These are phyloP conservation scores for Chlorokybus atmophyticus DNA, from an alignment of 139 green algal species.

Conservation along the genomic window DNA sequence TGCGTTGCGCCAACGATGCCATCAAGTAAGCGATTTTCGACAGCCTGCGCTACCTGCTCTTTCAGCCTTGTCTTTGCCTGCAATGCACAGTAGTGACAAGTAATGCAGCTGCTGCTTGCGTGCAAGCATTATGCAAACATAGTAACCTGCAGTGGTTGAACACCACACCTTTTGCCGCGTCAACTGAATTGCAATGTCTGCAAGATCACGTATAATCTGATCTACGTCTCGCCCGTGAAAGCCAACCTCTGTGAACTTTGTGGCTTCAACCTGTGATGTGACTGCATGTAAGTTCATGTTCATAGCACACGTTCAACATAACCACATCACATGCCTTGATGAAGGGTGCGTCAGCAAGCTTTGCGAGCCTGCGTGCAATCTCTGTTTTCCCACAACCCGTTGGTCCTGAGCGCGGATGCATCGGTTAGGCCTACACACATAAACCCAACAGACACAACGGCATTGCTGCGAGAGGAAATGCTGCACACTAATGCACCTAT, in stretches of 20 bases:
- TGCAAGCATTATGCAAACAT: too few relatives aligned
- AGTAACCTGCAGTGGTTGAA: slow-evolving; percentile 21
- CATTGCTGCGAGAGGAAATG: too few relatives aligned
- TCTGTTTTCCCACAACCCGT: slow-evolving; percentile 93
- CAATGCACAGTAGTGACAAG: background rate
- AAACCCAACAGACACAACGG: too few relatives aligned
- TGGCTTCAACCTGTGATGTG: slow-evolving; percentile 73
- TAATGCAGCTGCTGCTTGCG: slow-evolving; percentile 6
- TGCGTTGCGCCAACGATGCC: too few relatives aligned
- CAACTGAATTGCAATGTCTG: slow-evolving; percentile 70
- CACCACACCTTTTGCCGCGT: slow-evolving; percentile 26
- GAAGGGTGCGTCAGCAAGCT: slow-evolving; percentile 85
- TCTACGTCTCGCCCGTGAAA: slow-evolving; percentile 94
- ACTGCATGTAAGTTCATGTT: too few relatives aligned
- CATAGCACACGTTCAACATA: background rate
- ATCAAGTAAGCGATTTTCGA: slow-evolving; percentile 52
- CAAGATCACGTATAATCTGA: slow-evolving; percentile 83
- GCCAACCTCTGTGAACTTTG: slow-evolving; percentile 96
- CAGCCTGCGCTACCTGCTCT: slow-evolving; percentile 21
- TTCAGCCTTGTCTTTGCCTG: slow-evolving; percentile 10
- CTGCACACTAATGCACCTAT: too few relatives aligned
- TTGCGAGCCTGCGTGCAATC: slow-evolving; percentile 82
- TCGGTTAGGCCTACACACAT: too few relatives aligned
- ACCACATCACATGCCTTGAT: slow-evolving; percentile 54
- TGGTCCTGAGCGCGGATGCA: too few relatives aligned